A percentile compares a stretch with the other conserved stretches of the same genome.
phyloP scores from a whole-genome alignment of 306 rosid species.

The Dalbergia cultrata region DNA sequence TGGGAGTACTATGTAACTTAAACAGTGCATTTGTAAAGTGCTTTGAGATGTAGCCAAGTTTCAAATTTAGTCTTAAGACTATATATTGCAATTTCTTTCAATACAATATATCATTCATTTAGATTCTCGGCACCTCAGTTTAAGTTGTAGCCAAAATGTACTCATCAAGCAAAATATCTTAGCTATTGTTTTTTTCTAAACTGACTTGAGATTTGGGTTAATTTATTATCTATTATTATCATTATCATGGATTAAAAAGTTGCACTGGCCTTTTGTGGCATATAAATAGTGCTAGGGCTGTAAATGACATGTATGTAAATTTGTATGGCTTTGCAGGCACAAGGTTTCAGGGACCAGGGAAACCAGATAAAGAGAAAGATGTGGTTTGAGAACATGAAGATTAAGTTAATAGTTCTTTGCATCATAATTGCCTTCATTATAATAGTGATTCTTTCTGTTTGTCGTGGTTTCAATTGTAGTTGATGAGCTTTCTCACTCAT shows the following conservation, averaged over 20 bases:
- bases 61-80: no score
- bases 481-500: constrained; percentile 15
- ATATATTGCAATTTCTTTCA: neutral
- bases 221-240: neutral
- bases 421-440: constrained; percentile 73
- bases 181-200: neutral
- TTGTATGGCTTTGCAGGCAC: constrained; percentile 61
- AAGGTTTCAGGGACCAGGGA: constrained; percentile 79
- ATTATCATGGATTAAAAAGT: neutral
- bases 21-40: no score
- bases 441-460: constrained; percentile 68
- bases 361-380: constrained; percentile 75
- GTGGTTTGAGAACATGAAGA: constrained; percentile 84
- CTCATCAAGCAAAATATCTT: neutral
- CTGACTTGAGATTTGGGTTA: neutral
- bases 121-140: neutral
- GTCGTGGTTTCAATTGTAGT: constrained; percentile 64
- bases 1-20: no score
- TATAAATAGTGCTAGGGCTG: neutral
- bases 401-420: constrained; percentile 71
- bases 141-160: neutral
- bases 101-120: neutral
- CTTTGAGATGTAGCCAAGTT: no score
- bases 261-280: neutral
- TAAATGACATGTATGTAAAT: constrained; percentile 9